phyloP scores from a whole-genome alignment of 305 asterid genomes.

The Rubia peregrina region DNA sequence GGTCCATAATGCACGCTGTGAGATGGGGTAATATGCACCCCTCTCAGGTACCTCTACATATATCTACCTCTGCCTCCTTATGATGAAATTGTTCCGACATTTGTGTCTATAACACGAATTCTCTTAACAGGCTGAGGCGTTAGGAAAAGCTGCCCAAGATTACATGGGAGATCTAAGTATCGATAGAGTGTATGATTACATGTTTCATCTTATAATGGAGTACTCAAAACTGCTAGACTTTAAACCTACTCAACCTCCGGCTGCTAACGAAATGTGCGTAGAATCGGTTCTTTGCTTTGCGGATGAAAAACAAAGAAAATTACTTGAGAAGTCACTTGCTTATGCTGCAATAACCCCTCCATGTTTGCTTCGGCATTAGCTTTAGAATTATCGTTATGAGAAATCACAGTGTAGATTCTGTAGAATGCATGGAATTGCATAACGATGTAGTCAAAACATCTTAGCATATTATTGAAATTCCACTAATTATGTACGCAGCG shows the following conservation, averaged over 20 bases:
- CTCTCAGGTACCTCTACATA: conserved; percentile 27
- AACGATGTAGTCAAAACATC: not conserved
- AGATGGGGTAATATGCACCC: conserved; percentile 64
- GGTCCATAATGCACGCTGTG: conserved; percentile 41
- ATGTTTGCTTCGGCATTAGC: conserved; percentile 28
- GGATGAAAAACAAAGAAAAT: conserved; percentile 38
- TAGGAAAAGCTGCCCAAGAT: conserved; percentile 57
- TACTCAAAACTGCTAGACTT: conserved; percentile 53
- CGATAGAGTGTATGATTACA: conserved; percentile 59
- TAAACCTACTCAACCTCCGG: conserved; percentile 41
- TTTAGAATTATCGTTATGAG: not conserved
- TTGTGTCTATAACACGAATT: not conserved
- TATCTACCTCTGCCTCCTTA: not conserved
- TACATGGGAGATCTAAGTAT: conserved; percentile 49
- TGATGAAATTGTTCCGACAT: not conserved
- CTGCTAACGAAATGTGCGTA: conserved; percentile 36
- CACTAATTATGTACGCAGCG: too few species aligned
- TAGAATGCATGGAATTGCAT: not conserved
- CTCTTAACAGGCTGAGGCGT: conserved; percentile 41
- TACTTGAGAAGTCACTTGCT: conserved; percentile 35
- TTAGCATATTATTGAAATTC: not conserved
- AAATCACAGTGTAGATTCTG: not conserved
- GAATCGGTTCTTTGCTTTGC: conserved; percentile 57
- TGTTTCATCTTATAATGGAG: conserved; percentile 49
- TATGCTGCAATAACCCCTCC: conserved; percentile 36